Conservation (phyloP, 768 basidiomycete genomes). For the Hericium coralloides region DNA sequence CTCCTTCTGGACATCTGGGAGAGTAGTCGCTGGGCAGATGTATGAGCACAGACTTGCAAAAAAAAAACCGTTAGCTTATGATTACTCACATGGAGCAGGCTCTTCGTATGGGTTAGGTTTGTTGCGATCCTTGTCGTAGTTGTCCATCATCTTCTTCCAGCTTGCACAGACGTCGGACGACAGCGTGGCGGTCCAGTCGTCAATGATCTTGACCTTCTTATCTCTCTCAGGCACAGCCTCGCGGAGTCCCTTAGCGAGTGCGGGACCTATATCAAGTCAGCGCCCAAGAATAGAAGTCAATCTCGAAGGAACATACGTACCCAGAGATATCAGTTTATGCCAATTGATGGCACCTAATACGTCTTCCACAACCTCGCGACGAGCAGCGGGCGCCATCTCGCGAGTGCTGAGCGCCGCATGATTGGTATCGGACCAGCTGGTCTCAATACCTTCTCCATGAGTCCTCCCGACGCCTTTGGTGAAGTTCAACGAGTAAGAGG, state of each 20-base stretch:
- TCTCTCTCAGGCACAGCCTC: not conserved
- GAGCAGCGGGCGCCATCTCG: conserved; percentile 9
- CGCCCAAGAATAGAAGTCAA: too few relatives aligned
- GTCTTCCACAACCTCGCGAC: conserved; percentile 10
- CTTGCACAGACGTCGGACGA: not conserved
- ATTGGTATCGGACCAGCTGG: not conserved
- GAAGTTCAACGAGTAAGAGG: conserved; percentile 1
- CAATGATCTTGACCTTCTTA: not conserved
- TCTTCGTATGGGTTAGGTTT: conserved; percentile 2
- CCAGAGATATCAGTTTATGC: not conserved
- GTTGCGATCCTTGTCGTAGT: not conserved
- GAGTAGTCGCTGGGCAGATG: too few relatives aligned
- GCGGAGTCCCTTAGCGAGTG: not conserved
- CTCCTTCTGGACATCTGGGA: too few relatives aligned
- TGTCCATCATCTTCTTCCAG: not conserved
- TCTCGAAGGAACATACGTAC: not conserved
- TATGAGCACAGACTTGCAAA: too few relatives aligned
- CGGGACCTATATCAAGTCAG: not conserved
- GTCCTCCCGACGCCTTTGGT: not conserved
- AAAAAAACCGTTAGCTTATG: not conserved
- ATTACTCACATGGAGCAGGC: not conserved
- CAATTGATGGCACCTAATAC: conserved; percentile 9
- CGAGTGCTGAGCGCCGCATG: not conserved
- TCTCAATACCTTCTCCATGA: not conserved
- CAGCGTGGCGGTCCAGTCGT: not conserved